A percentile compares a stretch with the other conserved stretches of the same genome.
Conservation (phyloP, 306 rosid species). For the Inga laurina region DNA sequence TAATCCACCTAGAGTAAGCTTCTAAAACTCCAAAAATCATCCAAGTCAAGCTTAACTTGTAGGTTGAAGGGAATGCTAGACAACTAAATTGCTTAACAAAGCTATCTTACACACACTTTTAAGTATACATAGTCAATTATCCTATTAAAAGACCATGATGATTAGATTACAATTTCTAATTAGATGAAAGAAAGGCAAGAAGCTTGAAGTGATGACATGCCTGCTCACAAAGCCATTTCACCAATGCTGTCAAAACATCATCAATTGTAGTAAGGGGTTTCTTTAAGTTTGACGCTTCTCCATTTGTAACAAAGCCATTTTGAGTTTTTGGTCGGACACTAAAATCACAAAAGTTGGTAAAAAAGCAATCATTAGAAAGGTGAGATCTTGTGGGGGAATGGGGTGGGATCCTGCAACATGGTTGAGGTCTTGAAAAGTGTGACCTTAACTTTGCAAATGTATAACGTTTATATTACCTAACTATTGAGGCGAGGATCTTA, state of each 20-base stretch:
- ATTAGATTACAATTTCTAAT: constrained; percentile 9
- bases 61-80: not conserved
- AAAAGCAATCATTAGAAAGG: constrained; percentile 16
- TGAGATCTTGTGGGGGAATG: not conserved
- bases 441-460: constrained; percentile 16
- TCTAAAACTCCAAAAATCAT: not conserved
- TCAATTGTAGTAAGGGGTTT: constrained; percentile 59
- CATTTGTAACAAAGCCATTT: constrained; percentile 56
- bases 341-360: constrained; percentile 32
- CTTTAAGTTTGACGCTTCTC: constrained; percentile 78
- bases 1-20: not conserved
- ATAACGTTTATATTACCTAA: constrained; percentile 56
- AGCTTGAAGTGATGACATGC: constrained; percentile 40
- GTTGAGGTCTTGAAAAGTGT: constrained; percentile 27
- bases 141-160: not conserved
- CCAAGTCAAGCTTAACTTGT: not conserved
- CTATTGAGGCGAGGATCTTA: constrained; percentile 82
- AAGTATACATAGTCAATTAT: constrained; percentile 12
- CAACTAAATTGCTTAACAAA: not conserved
- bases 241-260: constrained; percentile 88
- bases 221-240: constrained; percentile 99
- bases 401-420: not conserved
- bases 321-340: constrained; percentile 81
- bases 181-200: constrained; percentile 1
- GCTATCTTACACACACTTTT: not conserved